A percentile compares a stretch with the other conserved stretches of the same genome.
These are phyloP conservation scores for Hydrangea macrophylla DNA, from an alignment of 148 eudicot species.

Conservation along the genomic window DNA sequence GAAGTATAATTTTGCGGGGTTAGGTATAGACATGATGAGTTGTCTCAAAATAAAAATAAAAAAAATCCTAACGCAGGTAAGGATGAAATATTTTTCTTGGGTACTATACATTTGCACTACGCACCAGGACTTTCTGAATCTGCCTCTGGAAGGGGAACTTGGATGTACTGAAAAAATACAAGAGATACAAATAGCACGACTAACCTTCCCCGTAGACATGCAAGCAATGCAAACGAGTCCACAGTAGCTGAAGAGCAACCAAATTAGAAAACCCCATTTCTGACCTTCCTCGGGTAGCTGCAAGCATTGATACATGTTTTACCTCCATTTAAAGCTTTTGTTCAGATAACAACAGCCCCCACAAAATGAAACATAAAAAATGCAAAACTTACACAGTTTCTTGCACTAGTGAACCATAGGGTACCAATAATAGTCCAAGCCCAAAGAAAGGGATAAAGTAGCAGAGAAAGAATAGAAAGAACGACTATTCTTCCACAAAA, in stretches of 20 bases:
- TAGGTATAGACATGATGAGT: too few species aligned
- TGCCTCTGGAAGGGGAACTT: not conserved
- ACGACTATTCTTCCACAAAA: conserved; percentile 87
- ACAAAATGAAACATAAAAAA: not conserved
- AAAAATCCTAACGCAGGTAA: too few species aligned
- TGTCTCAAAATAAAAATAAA: too few species aligned
- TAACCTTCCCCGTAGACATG: conserved; percentile 76
- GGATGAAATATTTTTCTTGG: too few species aligned
- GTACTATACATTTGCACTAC: too few species aligned
- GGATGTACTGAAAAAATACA: not conserved
- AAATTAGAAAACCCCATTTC: conserved; percentile 94
- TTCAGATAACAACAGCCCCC: not conserved
- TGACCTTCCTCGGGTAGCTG: conserved; percentile 97
- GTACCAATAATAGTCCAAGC: conserved; percentile 88
- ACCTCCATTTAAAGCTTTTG: conserved; percentile 6
- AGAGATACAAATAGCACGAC: not conserved
- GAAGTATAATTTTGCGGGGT: too few species aligned
- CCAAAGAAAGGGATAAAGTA: conserved; percentile 93
- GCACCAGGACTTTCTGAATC: too few species aligned
- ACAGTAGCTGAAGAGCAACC: conserved; percentile 94
- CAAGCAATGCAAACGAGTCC: conserved; percentile 85
- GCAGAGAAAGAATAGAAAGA: conserved; percentile 62
- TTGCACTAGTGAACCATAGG: conserved; percentile 78
- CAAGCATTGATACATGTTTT: conserved; percentile 22
- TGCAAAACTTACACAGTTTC: conserved; percentile 58